phyloP scores from a whole-genome alignment of 345 rosid genomes.

The Erodium maritimum region DNA sequence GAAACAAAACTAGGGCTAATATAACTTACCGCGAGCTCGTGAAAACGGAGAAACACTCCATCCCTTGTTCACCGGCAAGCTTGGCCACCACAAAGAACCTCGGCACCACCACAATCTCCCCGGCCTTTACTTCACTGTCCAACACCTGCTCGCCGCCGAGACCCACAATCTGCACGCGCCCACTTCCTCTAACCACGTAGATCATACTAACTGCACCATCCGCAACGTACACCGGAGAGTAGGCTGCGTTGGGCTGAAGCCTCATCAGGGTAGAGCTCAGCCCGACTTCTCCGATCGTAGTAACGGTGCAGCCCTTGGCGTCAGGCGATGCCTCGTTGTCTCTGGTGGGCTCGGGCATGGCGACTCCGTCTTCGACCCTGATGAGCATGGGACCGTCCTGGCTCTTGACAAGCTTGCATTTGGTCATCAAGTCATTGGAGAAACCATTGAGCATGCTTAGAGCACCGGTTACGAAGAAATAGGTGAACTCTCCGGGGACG shows the following conservation, averaged over 20 bases:
- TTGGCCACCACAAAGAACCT: conserved; percentile 11
- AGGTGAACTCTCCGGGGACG: conserved; percentile 19
- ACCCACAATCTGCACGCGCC: conserved; percentile 18
- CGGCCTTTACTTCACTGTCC: conserved; percentile 11
- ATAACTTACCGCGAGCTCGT: conserved; percentile 7
- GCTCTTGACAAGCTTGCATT: conserved; percentile 11
- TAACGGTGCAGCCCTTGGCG: conserved; percentile 8
- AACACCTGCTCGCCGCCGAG: conserved; percentile 14
- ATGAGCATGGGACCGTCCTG: conserved; percentile 12
- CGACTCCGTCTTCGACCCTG: conserved; percentile 12
- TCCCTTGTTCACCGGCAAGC: conserved; percentile 11
- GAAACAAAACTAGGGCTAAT: background rate
- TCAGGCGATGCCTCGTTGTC: conserved; percentile 5
- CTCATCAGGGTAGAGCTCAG: conserved; percentile 5
- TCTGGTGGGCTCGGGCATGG: conserved; percentile 2
- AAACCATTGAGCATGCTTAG: conserved; percentile 15
- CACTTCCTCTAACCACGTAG: conserved; percentile 16
- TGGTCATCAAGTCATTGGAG: conserved; percentile 11
- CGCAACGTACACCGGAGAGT: conserved; percentile 6
- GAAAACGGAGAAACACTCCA: conserved; percentile 14
- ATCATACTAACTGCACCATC: conserved; percentile 4
- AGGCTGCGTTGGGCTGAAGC: conserved; percentile 16
- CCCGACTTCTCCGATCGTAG: conserved; percentile 13
- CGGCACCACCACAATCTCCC: conserved; percentile 20
- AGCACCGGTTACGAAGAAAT: conserved; percentile 19